Percentiles rank a stretch among this genome's conserved stretches.
These are phyloP conservation scores for Pseudonitzschia delicatissima DNA, from an alignment of 108 stramenopile species.

Conservation along the genomic window DNA sequence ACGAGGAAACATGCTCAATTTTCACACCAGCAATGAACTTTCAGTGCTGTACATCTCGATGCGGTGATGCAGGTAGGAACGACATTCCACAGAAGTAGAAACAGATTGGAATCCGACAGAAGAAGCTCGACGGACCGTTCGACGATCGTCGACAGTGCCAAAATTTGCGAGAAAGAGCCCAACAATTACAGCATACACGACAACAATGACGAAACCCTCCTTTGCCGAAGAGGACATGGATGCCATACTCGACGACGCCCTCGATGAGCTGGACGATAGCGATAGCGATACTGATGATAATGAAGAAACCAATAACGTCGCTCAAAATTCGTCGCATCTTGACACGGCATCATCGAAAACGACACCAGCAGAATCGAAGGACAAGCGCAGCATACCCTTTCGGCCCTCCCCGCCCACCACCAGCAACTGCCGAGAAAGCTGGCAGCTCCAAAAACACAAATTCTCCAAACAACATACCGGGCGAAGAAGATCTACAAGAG, in stretches of 20 bases:
- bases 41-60: too few species aligned
- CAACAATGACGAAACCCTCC: neutral
- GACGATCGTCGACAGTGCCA: too few species aligned
- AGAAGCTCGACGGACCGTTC: too few species aligned
- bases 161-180: too few species aligned
- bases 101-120: too few species aligned
- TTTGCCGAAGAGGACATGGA: neutral
- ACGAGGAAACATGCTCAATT: too few species aligned
- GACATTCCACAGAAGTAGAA: too few species aligned
- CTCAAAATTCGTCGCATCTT: too few species aligned
- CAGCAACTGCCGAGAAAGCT: neutral
- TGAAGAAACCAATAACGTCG: neutral
- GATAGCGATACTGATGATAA: neutral
- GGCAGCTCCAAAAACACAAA: neutral
- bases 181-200: too few species aligned
- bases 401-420: neutral
- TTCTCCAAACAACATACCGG: neutral
- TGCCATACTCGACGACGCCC: conserved; percentile 35
- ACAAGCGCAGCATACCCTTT: neutral
- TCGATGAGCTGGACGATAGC: conserved; percentile 38
- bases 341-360: neutral
- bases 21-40: too few species aligned
- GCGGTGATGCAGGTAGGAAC: too few species aligned
- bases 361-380: neutral
- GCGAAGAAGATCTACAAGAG: neutral